Evolutionary conservation across 495 filamentous ascomycete species (phyloP).

Genomic region (Hyaloscypha variabilis): DNA sequence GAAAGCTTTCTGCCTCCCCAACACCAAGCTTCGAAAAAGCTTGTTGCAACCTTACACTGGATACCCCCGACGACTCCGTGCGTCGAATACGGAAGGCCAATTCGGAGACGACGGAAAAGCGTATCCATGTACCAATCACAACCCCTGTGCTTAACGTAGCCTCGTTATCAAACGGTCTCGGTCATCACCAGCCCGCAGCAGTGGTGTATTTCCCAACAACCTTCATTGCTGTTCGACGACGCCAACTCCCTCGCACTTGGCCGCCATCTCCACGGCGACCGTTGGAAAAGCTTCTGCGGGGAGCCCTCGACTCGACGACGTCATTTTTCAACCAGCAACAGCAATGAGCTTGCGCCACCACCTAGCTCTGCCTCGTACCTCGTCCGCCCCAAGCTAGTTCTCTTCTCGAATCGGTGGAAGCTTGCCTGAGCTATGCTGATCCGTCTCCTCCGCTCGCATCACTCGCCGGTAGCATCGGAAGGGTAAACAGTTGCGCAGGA

Average conservation of each 20-base stretch:
- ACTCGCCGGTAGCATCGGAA: constrained; percentile 10
- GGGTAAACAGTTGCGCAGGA: not conserved
- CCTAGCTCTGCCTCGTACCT: not conserved
- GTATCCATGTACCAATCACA: not conserved
- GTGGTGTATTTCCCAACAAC: not conserved
- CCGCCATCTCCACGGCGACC: not conserved
- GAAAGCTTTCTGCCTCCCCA: not conserved
- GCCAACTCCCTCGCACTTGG: not conserved
- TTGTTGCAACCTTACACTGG: not conserved
- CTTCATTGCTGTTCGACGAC: not conserved
- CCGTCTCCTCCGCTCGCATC: constrained; percentile 11
- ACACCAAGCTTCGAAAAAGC: not conserved
- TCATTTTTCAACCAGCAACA: not conserved
- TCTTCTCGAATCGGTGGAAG: not conserved
- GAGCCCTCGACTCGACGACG: not conserved
- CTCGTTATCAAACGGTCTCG: not conserved
- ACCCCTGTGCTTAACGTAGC: not conserved
- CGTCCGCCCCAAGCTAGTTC: not conserved
- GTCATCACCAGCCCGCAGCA: not conserved
- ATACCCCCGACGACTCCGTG: not conserved
- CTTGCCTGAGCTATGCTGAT: constrained; percentile 2
- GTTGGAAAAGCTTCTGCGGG: not conserved
- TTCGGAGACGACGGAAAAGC: not conserved
- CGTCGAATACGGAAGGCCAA: not conserved
- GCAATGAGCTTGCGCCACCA: not conserved